Evolutionary conservation across 1,284 basidiomycete species (phyloP).

Genomic region (Blastosporella zonata): DNA sequence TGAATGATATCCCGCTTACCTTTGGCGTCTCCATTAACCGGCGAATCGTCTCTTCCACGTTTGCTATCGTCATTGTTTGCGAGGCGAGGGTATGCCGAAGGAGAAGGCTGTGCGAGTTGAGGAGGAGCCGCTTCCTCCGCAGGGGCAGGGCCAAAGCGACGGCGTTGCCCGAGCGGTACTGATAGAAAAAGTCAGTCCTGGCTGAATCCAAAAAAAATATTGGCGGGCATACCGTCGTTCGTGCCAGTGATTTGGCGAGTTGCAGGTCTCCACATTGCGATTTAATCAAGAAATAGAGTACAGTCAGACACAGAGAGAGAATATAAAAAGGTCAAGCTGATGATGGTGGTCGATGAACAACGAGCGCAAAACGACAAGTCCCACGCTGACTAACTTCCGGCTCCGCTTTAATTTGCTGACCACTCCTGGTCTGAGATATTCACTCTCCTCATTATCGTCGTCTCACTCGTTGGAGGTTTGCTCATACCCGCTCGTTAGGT

Average conservation of each 20-base stretch:
- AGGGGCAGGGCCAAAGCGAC: constrained; percentile 85
- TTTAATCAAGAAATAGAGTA: constrained; percentile 35
- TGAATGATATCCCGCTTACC: constrained; percentile 42
- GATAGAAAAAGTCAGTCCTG: constrained; percentile 22
- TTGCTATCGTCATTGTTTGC: constrained; percentile 50
- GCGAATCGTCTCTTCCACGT: constrained; percentile 59
- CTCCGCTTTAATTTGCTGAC: constrained; percentile 28
- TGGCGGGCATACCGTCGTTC: constrained; percentile 61
- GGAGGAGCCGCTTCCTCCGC: constrained; percentile 71
- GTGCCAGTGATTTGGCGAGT: constrained; percentile 80
- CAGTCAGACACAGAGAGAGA: constrained; percentile 22
- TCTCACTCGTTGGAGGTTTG: too few relatives aligned
- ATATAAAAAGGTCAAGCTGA: constrained; percentile 16
- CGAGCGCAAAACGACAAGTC: constrained; percentile 14
- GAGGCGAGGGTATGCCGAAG: constrained; percentile 76
- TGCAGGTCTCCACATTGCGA: constrained; percentile 82
- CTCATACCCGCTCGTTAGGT: neutral
- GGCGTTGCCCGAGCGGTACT: constrained; percentile 81
- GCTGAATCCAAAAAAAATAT: constrained; percentile 8
- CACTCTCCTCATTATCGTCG: neutral
- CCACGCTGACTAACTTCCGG: constrained; percentile 21
- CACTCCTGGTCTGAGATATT: neutral
- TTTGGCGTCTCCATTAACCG: constrained; percentile 48
- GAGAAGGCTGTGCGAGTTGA: constrained; percentile 81
- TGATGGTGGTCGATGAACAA: constrained; percentile 28